Conservation (phyloP, 371 early-diverging fungal genomes). For the Lichtheimia hyalospora region DNA sequence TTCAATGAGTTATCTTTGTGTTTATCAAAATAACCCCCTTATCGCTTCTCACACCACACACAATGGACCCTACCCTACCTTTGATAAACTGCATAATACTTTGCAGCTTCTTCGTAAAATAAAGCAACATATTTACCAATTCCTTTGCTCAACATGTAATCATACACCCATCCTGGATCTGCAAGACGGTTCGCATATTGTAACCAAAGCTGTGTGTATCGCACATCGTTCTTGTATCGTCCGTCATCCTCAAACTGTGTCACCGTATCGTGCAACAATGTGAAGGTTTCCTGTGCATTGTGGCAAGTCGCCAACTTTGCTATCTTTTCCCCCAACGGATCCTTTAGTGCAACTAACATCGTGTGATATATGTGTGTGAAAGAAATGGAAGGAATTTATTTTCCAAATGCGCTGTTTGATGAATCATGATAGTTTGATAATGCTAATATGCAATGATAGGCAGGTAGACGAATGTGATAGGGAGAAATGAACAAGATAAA, state of each 20-base stretch:
- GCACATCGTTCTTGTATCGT: constrained; percentile 23
- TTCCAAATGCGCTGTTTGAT: not conserved
- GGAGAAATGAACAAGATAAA: not conserved
- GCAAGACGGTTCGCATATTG: constrained; percentile 23
- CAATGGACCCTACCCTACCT: no score
- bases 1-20: not conserved
- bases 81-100: constrained; percentile 7
- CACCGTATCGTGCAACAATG: constrained; percentile 11
- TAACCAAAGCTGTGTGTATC: constrained; percentile 33
- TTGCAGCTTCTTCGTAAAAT: constrained; percentile 30
- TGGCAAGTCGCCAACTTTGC: not conserved
- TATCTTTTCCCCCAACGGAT: no score
- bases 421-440: constrained; percentile 6
- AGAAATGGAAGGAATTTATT: no score
- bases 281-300: not conserved
- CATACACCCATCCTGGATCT: constrained; percentile 21
- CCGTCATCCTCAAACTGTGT: constrained; percentile 12
- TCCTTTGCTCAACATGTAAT: constrained; percentile 17
- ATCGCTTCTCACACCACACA: no score
- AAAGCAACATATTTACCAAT: constrained; percentile 31
- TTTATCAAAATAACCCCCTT: no score
- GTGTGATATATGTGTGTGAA: no score
- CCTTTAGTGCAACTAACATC: no score
- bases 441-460: constrained; percentile 4
- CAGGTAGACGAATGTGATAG: constrained; percentile 4